Evolutionary conservation across 2,329 filamentous ascomycete genomes (phyloP).

Genomic region (Ophiosphaerella korrae): DNA sequence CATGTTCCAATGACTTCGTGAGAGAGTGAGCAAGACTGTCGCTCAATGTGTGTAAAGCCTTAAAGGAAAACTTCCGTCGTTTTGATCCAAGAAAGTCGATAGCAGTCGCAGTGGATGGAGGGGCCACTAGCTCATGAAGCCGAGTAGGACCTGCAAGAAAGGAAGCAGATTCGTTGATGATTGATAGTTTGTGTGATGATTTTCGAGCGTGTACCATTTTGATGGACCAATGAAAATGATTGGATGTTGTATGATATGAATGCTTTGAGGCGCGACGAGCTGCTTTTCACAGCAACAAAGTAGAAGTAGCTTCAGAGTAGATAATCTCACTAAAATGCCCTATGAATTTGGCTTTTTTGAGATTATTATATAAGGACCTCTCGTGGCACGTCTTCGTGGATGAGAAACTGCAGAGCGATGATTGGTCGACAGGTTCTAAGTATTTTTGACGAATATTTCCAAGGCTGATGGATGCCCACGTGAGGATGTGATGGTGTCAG

Average conservation of each 20-base stretch:
- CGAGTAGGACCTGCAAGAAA: conserved; percentile 60
- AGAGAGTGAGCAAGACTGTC: conserved; percentile 57
- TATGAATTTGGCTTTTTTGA: not conserved
- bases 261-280: not conserved
- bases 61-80: conserved; percentile 63
- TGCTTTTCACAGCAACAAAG: not conserved
- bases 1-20: conserved; percentile 19
- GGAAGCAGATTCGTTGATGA: conserved; percentile 62
- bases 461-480: conserved; percentile 22
- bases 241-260: conserved; percentile 2
- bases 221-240: conserved; percentile 19
- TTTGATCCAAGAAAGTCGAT: conserved; percentile 67
- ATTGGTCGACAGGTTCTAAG: conserved; percentile 31
- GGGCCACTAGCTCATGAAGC: conserved; percentile 67
- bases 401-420: conserved; percentile 42
- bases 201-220: conserved; percentile 31
- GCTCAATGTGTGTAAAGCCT: conserved; percentile 64
- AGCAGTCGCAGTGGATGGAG: conserved; percentile 51
- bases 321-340: not conserved
- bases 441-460: conserved; percentile 21
- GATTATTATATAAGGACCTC: not conserved
- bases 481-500: conserved; percentile 23
- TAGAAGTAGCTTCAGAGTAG: not conserved
- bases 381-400: conserved; percentile 23
- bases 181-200: conserved; percentile 27